Evolutionary conservation across 1,284 basidiomycete species (phyloP), one percentile per base, ranked within the genome.

Genomic region (Ganoderma lingzhi): DNA sequence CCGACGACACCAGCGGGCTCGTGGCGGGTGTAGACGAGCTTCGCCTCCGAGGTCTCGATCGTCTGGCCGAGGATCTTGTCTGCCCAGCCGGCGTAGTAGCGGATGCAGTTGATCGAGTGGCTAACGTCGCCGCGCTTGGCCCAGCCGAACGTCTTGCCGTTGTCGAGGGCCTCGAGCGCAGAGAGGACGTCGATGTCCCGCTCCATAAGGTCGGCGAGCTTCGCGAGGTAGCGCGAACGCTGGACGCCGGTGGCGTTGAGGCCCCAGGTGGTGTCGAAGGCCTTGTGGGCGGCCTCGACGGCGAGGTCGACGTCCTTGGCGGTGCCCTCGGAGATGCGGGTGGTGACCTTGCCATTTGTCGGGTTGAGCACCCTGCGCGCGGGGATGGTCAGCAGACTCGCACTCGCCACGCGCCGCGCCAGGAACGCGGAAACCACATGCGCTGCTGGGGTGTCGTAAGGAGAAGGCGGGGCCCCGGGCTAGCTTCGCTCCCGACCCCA

Each of bases 1-100:
- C 93, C 88, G 32, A 91, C 88, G 69, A 98, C 96, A 75, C 97
- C 97, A 75, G 98, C 92, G 19, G 97, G 96, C 82, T 99, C 97
- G 80, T 98, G 95, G 39, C 91, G 87, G 19, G 94, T 94, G 83
- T 95, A 96, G 4, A 85, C 86, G 68, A 96, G 83, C 81, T 94
- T 95, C 65, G 77, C 81, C 76, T 93, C 87, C 71, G 86, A 83
- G 56, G 91, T 93, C 88, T 93, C 91, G 76, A 96, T 91, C 65
- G 88, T 88, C 80, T 95, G 89, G 28, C 96, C 96, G 63, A 88
- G 84, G 75, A 96, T 87, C 87, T 97, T 98, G 86, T 98, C 96
- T 2, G 92, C 90, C 91, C 91, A 93, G 32, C 92, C 92, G 62
- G 88, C 88, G 71, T 89, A 93, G 78, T 93, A 93, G 73, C 93